Evolutionary conservation across 1,284 basidiomycete genomes (phyloP).

Genomic region (Heterobasidion annosum): DNA sequence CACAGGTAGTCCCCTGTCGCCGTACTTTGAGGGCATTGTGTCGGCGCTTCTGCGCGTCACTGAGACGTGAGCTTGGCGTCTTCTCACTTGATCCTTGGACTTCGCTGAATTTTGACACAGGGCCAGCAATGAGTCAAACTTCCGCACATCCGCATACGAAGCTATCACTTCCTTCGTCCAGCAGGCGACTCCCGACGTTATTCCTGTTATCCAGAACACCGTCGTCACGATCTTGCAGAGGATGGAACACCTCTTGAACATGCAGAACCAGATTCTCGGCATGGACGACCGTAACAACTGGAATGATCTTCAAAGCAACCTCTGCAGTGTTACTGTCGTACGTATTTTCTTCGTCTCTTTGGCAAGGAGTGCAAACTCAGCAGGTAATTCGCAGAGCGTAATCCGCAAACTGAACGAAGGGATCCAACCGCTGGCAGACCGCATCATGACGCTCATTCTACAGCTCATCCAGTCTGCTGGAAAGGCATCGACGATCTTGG

Average conservation of each 20-base stretch:
- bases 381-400: constrained; percentile 45
- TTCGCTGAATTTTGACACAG: constrained; percentile 27
- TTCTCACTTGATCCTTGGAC: neutral
- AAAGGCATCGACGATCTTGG: constrained; percentile 92
- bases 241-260: constrained; percentile 81
- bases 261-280: constrained; percentile 94
- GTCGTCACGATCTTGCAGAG: constrained; percentile 76
- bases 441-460: constrained; percentile 91
- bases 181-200: constrained; percentile 75
- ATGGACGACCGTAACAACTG: constrained; percentile 97
- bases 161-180: constrained; percentile 85
- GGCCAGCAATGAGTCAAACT: constrained; percentile 84
- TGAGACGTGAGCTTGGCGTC: constrained; percentile 53
- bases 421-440: constrained; percentile 85
- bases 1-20: constrained; percentile 66
- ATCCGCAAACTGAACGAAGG: constrained; percentile 79
- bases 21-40: constrained; percentile 86
- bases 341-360: constrained; percentile 19
- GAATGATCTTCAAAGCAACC: constrained; percentile 96
- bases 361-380: constrained; percentile 3
- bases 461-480: constrained; percentile 81
- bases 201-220: constrained; percentile 79
- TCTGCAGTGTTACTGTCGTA: constrained; percentile 86
- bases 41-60: constrained; percentile 78
- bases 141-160: constrained; percentile 93